These are phyloP conservation scores for Monosporozyma yasuniensis DNA, from an alignment of 805 yeast species.

Conservation along the genomic window DNA sequence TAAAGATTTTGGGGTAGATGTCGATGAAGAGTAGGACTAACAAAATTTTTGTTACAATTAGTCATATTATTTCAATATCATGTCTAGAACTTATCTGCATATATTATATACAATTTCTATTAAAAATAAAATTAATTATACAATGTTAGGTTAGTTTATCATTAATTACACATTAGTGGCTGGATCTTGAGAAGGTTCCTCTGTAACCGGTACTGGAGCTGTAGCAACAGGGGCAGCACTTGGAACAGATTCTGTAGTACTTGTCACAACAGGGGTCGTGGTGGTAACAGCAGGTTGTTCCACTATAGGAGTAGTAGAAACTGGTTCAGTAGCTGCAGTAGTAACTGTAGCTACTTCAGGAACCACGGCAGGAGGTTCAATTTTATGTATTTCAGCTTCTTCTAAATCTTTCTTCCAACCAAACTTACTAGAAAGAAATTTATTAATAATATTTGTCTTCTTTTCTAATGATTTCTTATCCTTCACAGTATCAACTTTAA, in stretches of 20 bases:
- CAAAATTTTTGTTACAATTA: background rate
- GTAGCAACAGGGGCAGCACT: background rate
- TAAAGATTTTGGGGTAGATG: conserved; percentile 82
- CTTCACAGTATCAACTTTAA: conserved; percentile 16
- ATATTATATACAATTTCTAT: background rate
- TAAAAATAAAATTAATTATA: background rate
- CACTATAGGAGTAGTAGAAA: background rate
- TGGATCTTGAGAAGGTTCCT: background rate
- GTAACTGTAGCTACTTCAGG: background rate
- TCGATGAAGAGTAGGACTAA: conserved; percentile 44
- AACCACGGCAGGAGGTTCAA: background rate
- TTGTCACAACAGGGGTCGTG: background rate
- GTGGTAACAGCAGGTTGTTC: background rate
- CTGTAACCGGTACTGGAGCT: background rate
- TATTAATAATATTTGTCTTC: conserved; percentile 30
- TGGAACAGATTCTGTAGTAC: background rate
- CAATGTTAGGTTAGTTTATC: background rate
- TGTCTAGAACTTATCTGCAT: background rate
- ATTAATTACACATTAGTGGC: background rate
- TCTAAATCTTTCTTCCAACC: conserved; percentile 46
- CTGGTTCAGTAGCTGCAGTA: background rate
- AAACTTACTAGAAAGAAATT: conserved; percentile 40
- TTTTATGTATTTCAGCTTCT: conserved; percentile 1
- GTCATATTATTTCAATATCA: background rate
- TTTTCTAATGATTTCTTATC: conserved; percentile 25